Evolutionary conservation across 2,329 filamentous ascomycete species (phyloP).

Genomic region (Penicillium sp.): DNA sequence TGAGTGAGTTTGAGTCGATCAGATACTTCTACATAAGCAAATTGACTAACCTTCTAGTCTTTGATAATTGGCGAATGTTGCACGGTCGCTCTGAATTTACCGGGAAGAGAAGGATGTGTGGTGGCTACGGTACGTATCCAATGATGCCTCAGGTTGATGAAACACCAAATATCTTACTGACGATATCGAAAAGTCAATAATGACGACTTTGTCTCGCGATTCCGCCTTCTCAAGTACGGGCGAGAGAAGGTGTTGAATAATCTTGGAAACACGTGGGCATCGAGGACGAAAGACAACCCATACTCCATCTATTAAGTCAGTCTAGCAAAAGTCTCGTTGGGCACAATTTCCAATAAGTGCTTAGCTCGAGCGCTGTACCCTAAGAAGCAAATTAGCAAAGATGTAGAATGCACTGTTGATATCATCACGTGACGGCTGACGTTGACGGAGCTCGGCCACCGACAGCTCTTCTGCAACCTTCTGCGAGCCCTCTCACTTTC

Average conservation of each 20-base stretch:
- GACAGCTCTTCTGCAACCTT: constrained; percentile 25
- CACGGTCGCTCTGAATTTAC: constrained; percentile 83
- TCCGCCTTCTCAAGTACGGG: constrained; percentile 67
- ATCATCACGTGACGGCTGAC: constrained; percentile 37
- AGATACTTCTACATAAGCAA: background rate
- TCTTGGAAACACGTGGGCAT: constrained; percentile 24
- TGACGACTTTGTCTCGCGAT: constrained; percentile 77
- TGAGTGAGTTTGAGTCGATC: constrained; percentile 57
- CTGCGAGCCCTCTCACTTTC: constrained; percentile 16
- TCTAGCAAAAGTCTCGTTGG: too few species aligned
- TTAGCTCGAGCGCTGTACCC: background rate
- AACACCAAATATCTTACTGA: background rate
- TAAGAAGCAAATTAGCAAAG: background rate
- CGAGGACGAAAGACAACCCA: background rate
- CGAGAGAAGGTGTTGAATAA: constrained; percentile 34
- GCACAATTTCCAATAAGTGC: background rate
- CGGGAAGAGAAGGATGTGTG: constrained; percentile 82
- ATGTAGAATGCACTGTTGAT: constrained; percentile 7
- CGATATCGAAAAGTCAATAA: constrained; percentile 59
- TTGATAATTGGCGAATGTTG: constrained; percentile 93
- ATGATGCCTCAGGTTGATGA: background rate
- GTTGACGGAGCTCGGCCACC: constrained; percentile 36
- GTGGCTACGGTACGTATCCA: constrained; percentile 73
- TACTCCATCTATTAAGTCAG: constrained; percentile 10
- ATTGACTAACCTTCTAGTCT: constrained; percentile 55